Conservation (phyloP, 495 filamentous ascomycete species). For the Parachaetomium inaequale region DNA sequence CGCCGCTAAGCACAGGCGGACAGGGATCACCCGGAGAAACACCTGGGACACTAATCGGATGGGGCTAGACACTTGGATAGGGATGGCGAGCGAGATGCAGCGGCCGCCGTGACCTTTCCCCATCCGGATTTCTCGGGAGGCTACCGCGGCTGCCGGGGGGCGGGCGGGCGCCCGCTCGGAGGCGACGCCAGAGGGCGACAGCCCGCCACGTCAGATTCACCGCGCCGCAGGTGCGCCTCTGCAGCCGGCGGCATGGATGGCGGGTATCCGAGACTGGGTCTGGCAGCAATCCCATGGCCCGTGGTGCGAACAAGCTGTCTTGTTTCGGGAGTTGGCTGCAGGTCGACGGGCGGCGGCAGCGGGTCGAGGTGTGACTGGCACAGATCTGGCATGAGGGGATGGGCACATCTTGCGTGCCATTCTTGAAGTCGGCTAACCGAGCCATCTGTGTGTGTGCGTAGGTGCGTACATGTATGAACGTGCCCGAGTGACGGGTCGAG, state of each 20-base stretch:
- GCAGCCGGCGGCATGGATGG: not conserved
- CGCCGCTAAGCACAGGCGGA: not conserved
- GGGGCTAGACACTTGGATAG: not conserved
- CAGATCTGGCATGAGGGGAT: not conserved
- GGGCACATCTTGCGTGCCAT: not conserved
- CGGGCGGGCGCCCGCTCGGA: not conserved
- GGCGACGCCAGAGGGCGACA: constrained; percentile 6
- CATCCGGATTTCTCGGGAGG: constrained; percentile 11
- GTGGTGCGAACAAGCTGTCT: not conserved
- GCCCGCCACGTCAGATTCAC: constrained; percentile 13
- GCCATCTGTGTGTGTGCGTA: too few species aligned
- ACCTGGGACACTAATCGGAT: not conserved
- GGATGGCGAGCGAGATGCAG: constrained; percentile 11
- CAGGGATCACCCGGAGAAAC: not conserved
- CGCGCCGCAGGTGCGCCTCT: not conserved
- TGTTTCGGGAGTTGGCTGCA: not conserved
- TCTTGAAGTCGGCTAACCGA: not conserved
- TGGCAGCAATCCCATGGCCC: not conserved
- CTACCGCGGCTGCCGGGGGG: constrained; percentile 12
- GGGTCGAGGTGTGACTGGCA: not conserved
- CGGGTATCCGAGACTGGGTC: constrained; percentile 2
- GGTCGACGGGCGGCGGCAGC: not conserved
- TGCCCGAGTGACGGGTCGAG: not conserved
- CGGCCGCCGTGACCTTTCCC: constrained; percentile 6
- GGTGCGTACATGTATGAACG: not conserved